A percentile compares a stretch with the other conserved stretches of the same genome.
phyloP scores from a whole-genome alignment of 192 early-diverging fungal species.

The Podila minutissima region DNA sequence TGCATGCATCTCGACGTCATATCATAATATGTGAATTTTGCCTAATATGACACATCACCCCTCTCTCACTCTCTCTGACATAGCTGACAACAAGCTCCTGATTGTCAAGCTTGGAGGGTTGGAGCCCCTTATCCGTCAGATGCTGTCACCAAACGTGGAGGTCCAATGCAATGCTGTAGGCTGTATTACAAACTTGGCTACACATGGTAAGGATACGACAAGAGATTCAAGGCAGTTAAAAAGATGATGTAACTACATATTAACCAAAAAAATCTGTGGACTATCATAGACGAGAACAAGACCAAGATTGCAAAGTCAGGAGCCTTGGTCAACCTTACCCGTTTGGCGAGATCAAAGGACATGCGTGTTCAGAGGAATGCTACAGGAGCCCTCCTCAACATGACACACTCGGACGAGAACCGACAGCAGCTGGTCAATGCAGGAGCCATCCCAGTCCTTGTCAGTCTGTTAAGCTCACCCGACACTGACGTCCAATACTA shows the following conservation, averaged over 20 bases:
- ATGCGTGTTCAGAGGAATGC: slow-evolving; percentile 91
- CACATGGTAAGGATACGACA: slow-evolving; percentile 63
- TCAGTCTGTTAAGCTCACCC: slow-evolving; percentile 75
- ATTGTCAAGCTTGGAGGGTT: slow-evolving; percentile 88
- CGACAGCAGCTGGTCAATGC: slow-evolving; percentile 84
- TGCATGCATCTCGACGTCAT: too few relatives aligned
- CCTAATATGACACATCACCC: neutral
- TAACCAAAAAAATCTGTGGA: neutral
- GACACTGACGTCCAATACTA: slow-evolving; percentile 93
- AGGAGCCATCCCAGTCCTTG: slow-evolving; percentile 84
- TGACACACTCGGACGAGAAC: slow-evolving; percentile 91
- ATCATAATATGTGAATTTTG: too few relatives aligned
- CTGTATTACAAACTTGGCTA: slow-evolving; percentile 93
- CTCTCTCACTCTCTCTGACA: slow-evolving; percentile 1
- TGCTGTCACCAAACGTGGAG: slow-evolving; percentile 86
- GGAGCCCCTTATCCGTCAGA: slow-evolving; percentile 86
- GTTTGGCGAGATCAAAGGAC: slow-evolving; percentile 82
- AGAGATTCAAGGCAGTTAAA: neutral
- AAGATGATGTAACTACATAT: neutral
- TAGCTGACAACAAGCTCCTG: slow-evolving; percentile 85
- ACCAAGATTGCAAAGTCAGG: slow-evolving; percentile 87
- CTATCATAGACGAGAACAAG: slow-evolving; percentile 82
- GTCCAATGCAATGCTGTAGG: slow-evolving; percentile 96
- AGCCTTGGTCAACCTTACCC: slow-evolving; percentile 75
- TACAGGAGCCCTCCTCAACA: slow-evolving; percentile 90